Base-by-base conservation (phyloP, 768 basidiomycete genomes). In the Clitopilus hobsonii region DNA sequence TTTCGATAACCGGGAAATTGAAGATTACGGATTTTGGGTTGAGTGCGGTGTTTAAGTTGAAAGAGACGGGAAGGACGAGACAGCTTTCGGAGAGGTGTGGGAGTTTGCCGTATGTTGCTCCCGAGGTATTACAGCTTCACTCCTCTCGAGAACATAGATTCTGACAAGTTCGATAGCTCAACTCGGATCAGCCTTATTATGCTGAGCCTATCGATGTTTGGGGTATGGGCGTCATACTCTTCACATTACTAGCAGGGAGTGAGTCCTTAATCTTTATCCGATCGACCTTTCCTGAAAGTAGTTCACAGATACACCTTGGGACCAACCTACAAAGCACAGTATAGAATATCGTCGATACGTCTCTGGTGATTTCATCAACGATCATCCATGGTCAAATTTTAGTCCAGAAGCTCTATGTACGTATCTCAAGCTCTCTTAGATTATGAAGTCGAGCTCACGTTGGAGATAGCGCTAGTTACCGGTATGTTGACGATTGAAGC, bases 21-120 rank as follows among this genome's bases (percentile, higher is more conserved):
- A 98, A 98, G 67, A 88, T 99, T 52, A 89, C 91, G 0, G 97
- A 99, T 67, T 99, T 98, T 67, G 97, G 97, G 0, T 78, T 99
- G 1, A 93, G 91, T 5, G 84, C 91, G 0, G 93, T 98, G 0
- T 99, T 85, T 71, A 87, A 84, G 60, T 83, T 95, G 57, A 94
- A 93, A 58, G 84, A 86, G 24, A 77, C 77, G 0, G 94, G 94
- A 0, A 85, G 87, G 67, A 91, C 85, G 18, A 77, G 96, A 4
- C 65, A 74, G 38, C 72, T 99, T 30, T 85, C 78, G 1, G 95
- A 94, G 59, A 72, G 89, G 49, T 97, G 95, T 65, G 95, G 95
- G 1, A 95, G 92, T 69, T 69, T 95, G 49, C 95, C 95, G 0
- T 98, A 98, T 66, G 87, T 96, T 13, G 95, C 95, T 0, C 95